phyloP scores from a whole-genome alignment of 169 alveolate genomes.

The Theileria sp. region DNA sequence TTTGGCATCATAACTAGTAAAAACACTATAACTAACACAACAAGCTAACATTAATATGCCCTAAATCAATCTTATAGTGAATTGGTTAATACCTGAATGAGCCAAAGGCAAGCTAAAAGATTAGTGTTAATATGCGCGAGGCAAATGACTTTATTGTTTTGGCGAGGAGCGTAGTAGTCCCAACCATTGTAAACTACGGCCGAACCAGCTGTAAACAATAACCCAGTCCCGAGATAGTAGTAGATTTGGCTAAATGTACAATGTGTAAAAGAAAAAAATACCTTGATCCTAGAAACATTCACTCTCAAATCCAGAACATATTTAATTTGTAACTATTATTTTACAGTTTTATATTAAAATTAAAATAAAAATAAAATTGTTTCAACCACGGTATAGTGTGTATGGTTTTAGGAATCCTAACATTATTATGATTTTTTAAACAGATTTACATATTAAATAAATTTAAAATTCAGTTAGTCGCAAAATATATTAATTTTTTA shows the following conservation, averaged over 20 bases:
- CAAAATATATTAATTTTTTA: no score
- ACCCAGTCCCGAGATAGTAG: conserved; percentile 49
- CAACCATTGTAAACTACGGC: conserved; percentile 52
- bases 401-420: neutral
- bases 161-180: conserved; percentile 61
- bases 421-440: neutral
- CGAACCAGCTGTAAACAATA: conserved; percentile 33
- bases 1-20: conserved; percentile 36
- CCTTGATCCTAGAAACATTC: conserved; percentile 34
- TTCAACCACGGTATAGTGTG: neutral
- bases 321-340: neutral
- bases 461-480: no score
- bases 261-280: neutral
- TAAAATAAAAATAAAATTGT: no score
- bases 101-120: conserved; percentile 49
- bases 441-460: neutral
- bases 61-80: neutral
- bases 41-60: conserved; percentile 41
- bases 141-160: conserved; percentile 49
- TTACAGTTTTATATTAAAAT: neutral
- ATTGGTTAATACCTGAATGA: conserved; percentile 29
- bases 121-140: conserved; percentile 52
- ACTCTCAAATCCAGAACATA: neutral
- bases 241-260: conserved; percentile 36
- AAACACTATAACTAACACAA: conserved; percentile 47